Percentiles rank a stretch among this genome's conserved stretches.
These are phyloP conservation scores for Craterostigma plantagineum DNA, from an alignment of 257 asterid genomes.

Conservation along the genomic window DNA sequence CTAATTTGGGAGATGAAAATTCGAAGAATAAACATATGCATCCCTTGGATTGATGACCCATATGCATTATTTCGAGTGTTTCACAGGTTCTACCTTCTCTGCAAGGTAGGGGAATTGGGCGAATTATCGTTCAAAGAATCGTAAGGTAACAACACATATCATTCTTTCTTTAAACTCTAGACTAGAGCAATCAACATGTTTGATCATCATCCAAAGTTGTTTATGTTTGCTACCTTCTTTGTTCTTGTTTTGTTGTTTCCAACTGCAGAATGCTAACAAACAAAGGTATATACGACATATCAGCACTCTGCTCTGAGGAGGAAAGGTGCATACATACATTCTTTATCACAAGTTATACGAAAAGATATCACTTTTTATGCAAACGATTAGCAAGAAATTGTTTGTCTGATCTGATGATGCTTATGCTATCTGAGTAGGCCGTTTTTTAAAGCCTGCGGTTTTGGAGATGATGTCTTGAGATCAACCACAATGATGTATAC, in stretches of 20 bases:
- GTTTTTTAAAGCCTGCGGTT: constrained; percentile 60
- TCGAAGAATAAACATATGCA: neutral
- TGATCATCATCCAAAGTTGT: neutral
- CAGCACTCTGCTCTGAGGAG: constrained; percentile 43
- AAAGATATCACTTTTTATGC: neutral
- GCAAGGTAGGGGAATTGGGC: constrained; percentile 55
- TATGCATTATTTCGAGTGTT: constrained; percentile 13
- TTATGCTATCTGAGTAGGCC: constrained; percentile 16
- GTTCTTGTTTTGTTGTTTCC: constrained; percentile 1
- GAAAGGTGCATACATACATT: constrained; percentile 52
- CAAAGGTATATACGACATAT: constrained; percentile 59
- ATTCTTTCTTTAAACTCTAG: too few species aligned
- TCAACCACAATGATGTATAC: constrained; percentile 83
- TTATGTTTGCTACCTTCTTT: neutral
- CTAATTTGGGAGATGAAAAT: too few species aligned
- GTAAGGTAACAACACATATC: too few species aligned
- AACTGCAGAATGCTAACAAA: constrained; percentile 54
- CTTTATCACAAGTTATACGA: constrained; percentile 1
- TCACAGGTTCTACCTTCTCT: constrained; percentile 67
- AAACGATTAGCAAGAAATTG: neutral
- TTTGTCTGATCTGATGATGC: constrained; percentile 4
- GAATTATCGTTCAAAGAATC: constrained; percentile 49
- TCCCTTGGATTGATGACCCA: constrained; percentile 3
- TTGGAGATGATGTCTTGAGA: constrained; percentile 48
- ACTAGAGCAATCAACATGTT: constrained; percentile 2